Base-by-base conservation (phyloP, 225 moss, liverwort and hornwort species). In the Ulota crispa region DNA sequence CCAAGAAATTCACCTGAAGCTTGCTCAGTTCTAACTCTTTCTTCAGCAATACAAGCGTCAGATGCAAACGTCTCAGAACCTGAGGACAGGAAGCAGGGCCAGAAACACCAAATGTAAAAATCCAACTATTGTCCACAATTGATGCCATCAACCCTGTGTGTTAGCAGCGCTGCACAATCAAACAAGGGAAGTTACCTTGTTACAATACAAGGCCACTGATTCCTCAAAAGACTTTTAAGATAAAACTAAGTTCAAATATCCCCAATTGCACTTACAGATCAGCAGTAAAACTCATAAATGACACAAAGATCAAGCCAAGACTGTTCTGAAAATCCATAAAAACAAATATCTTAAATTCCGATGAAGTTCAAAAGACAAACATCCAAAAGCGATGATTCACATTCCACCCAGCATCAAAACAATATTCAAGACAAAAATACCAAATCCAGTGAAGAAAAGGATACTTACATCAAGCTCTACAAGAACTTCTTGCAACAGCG, bases 1-100 rank as follows among this genome's bases (percentile, higher is more conserved):
- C 13, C 42, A 74, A 72, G 14, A n/a, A 60, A 42, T 34, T 62
- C 52, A 96, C 96, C 96, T 96, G 96, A 81, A 96, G 94, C 85
- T 93, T 96, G 93, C 96, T 96, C 41, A 96, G 91, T 86, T 96
- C 94, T 84, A 96, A 75, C 80, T 96, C 96, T 87, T 96, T 96
- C 92, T 96, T 96, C 47, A 96, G 89, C 71, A 96, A 74, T 43
- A 94, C 92, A 55, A 96, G 91, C 28, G 96, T 96, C 86, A 94
- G 84, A 75, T 93, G 93, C 82, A 96, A 81, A 28, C 96, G 93
- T 78, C 89, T 92, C 21, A 91, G 84, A 67, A 97, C 96, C 95
- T 93, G 91, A 11, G 32, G 10, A 76, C 23, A 73, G 23, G 64
- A 76, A 69, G 62, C 39, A 72, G 66, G 50, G 68, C 39, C 66